phyloP scores from a whole-genome alignment of 129 eudicot genomes.

The Heracleum sosnowskyi region DNA sequence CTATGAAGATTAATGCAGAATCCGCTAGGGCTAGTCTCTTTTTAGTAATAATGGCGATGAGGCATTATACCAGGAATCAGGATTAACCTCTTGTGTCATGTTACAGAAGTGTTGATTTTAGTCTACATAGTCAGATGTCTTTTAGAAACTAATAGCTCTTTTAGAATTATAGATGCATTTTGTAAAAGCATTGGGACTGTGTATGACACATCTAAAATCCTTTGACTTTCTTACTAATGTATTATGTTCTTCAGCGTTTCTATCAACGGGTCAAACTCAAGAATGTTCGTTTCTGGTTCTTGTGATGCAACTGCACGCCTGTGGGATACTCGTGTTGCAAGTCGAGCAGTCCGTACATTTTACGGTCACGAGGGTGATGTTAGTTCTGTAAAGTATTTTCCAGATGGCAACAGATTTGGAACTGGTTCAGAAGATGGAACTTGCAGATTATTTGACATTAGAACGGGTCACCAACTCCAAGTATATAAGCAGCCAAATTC shows the following conservation, averaged over 20 bases:
- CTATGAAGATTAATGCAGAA: background rate
- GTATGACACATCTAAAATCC: background rate
- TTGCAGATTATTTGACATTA: conserved; percentile 81
- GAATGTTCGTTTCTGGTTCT: conserved; percentile 88
- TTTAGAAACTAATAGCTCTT: background rate
- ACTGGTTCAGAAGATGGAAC: conserved; percentile 95
- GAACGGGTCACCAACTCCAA: conserved; percentile 97
- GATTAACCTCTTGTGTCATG: background rate
- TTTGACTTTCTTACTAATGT: background rate
- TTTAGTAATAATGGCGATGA: background rate
- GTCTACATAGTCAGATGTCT: background rate
- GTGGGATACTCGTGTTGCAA: conserved; percentile 96
- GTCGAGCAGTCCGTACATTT: conserved; percentile 87
- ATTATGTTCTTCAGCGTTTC: conserved; percentile 49
- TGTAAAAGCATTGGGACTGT: background rate
- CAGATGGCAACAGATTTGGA: conserved; percentile 96
- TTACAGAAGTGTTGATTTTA: background rate
- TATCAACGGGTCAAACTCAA: conserved; percentile 64
- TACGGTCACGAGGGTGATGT: conserved; percentile 90
- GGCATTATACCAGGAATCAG: background rate
- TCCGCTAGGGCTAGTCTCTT: background rate
- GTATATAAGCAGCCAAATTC: conserved; percentile 54
- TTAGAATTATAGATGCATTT: background rate
- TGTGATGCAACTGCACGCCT: conserved; percentile 84
- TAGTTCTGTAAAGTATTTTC: conserved; percentile 84